These are phyloP conservation scores for Fraxinus anomala DNA, from an alignment of 257 asterid genomes.

Conservation along the genomic window DNA sequence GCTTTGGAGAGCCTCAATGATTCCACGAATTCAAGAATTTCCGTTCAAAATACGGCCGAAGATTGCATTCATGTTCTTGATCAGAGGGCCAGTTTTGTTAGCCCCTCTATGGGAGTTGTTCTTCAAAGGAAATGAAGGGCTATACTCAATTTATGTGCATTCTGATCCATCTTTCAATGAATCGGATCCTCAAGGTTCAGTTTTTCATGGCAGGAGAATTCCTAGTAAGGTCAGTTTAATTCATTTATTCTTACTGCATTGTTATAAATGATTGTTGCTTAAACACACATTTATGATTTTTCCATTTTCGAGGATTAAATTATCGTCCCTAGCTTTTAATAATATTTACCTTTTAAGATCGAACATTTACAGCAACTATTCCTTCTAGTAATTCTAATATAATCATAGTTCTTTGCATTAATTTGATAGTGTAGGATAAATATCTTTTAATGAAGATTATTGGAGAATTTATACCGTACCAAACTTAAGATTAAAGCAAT, in stretches of 20 bases:
- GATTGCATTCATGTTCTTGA: constrained; percentile 54
- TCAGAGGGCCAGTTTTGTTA: constrained; percentile 39
- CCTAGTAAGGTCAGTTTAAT: constrained; percentile 70
- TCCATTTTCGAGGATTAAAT: no score
- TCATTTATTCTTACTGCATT: background rate
- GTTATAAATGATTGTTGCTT: background rate
- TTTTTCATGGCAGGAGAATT: constrained; percentile 68
- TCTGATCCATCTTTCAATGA: constrained; percentile 37
- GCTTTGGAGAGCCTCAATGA: constrained; percentile 57
- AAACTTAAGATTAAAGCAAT: no score
- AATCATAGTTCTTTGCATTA: no score
- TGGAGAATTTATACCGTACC: no score
- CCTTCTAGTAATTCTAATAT: no score
- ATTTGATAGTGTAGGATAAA: no score
- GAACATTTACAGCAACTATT: no score
- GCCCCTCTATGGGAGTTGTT: constrained; percentile 52
- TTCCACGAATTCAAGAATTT: constrained; percentile 38
- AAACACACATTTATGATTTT: no score
- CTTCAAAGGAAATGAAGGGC: constrained; percentile 41
- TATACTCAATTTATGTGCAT: constrained; percentile 49
- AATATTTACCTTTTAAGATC: no score
- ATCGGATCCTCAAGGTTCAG: constrained; percentile 44
- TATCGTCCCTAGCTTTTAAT: background rate
- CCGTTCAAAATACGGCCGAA: constrained; percentile 39
- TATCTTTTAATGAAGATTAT: no score